Evolutionary conservation across 345 rosid species (phyloP), one percentile per base, ranked within the genome.

Genomic region (Hevea brasiliensis): DNA sequence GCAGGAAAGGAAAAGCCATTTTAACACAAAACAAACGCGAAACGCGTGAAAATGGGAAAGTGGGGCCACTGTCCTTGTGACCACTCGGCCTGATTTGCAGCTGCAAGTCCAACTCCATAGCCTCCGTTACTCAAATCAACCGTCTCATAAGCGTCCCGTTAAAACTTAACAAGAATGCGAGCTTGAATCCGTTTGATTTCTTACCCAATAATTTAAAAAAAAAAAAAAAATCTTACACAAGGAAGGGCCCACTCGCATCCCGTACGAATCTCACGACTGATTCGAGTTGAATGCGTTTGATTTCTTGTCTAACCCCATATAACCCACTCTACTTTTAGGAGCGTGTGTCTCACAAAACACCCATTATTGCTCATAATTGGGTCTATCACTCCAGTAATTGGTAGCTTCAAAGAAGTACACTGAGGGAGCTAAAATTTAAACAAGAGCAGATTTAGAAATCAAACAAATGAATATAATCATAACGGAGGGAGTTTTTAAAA

Each of bases 191-290:
- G n/a, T n/a, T n/a, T 75, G 80, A 70, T 74, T 81, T 81, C 82
- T n/a, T n/a, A n/a, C n/a, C n/a, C n/a, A n/a, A n/a, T n/a, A n/a
- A n/a, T n/a, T n/a, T n/a, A n/a, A n/a, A n/a, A n/a, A n/a, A n/a
- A n/a, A n/a, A n/a, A n/a, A n/a, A n/a, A 76, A 74, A 79, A 51
- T 40, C 72, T 35, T 59, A 82, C 87, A 87, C 83, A 79, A 71
- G 75, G 76, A 77, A 4, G 84, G 85, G 44, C 82, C 91, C 91
- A 78, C 82, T 27, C 29, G 76, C 89, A 85, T 88, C 76, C 89
- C 85, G 89, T 80, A 69, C 74, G 89, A 87, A 84, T 84, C 88
- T 84, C 91, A 84, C 87, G 91, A n/a, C n/a, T 81, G 89, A 79
- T 81, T 70, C 73, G 0, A 71, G 87, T 71, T 78, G 79, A 82